phyloP scores from a whole-genome alignment of 2,329 filamentous ascomycete genomes.

The Epichloe gansuensis region DNA sequence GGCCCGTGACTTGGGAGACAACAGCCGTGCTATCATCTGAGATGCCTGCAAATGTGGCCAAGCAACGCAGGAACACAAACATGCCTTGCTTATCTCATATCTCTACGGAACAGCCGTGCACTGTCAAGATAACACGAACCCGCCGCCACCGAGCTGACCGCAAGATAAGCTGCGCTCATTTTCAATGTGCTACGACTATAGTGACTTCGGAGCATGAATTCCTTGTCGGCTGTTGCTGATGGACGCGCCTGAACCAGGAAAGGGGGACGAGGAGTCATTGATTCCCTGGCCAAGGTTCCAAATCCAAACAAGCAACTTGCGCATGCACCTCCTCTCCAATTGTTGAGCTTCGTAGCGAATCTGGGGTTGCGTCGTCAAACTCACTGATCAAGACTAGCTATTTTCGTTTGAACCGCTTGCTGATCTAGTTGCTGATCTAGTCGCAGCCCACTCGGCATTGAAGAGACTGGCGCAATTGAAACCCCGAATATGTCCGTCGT shows the following conservation, averaged over 20 bases:
- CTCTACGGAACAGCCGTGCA: background rate
- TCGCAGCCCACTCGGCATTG: background rate
- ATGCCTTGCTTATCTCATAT: background rate
- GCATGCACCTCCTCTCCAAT: too few relatives aligned
- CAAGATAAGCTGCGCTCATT: slow-evolving; percentile 3
- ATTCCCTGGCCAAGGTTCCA: too few relatives aligned
- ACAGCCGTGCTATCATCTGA: background rate
- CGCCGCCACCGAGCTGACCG: slow-evolving; percentile 2
- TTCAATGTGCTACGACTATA: background rate
- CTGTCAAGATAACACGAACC: slow-evolving; percentile 3
- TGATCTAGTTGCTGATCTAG: background rate
- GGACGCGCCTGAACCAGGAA: too few relatives aligned
- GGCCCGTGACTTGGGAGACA: background rate
- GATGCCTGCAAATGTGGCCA: too few relatives aligned
- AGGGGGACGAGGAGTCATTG: too few relatives aligned
- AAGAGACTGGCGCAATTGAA: background rate
- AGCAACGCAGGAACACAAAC: background rate
- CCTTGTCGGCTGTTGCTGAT: too few relatives aligned
- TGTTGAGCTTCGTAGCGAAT: too few relatives aligned
- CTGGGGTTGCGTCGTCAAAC: background rate
- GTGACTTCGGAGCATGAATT: background rate
- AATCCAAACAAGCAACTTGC: too few relatives aligned
- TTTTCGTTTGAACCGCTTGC: background rate
- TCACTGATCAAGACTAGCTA: background rate
- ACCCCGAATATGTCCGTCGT: background rate